Evolutionary conservation across 2,329 filamentous ascomycete genomes (phyloP), one percentile per base, ranked within the genome.

Genomic region (Verticillium tricorpus): DNA sequence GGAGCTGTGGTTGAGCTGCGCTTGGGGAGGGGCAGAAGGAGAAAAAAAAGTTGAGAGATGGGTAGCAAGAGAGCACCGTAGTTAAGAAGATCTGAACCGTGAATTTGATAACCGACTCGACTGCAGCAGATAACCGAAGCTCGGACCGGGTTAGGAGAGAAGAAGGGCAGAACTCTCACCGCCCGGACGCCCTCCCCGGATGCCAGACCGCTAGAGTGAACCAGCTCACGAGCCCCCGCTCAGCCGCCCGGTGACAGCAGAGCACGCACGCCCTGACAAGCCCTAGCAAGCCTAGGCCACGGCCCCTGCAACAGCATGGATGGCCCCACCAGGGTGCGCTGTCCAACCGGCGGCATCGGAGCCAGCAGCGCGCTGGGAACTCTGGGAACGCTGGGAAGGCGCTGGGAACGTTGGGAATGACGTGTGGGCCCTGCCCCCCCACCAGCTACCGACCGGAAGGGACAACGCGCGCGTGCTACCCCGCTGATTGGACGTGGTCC

Each of bases 1-100:
- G 71, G 70, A 32, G 70, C 60, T 5, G 74, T 74, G 3, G 73
- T 70, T 12, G 77, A 74, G 60, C 71, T 69, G 31, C 5, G 28
- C 28, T 28, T 28, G 28, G 28, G 28, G 73, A 72, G 1, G 78
- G 76, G 45, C 45, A 50, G 39, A 17, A 45, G 39, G n/a, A 3
- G 39, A 2, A 22, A 50, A n/a, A n/a, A 5, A 8, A 45, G 39
- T 5, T 8, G 45, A 11, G 45, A 50, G 45, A 3, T 50, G 45
- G 45, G 45, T 19, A 25, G 19, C 45, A 50, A 50, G 45, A 50
- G 45, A 50, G 45, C 45, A 50, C 45, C 45, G 45, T 50, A 50
- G 8, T 22, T 7, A 9, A 19, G 19, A 11, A 1, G 19, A 50
- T 50, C 45, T n/a, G 45, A 50, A 50, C n/a, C n/a, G n/a, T n/a